These are phyloP conservation scores for Rhynchospora pubera DNA, from an alignment of 176 grass and related monocot genomes.

Conservation along the genomic window DNA sequence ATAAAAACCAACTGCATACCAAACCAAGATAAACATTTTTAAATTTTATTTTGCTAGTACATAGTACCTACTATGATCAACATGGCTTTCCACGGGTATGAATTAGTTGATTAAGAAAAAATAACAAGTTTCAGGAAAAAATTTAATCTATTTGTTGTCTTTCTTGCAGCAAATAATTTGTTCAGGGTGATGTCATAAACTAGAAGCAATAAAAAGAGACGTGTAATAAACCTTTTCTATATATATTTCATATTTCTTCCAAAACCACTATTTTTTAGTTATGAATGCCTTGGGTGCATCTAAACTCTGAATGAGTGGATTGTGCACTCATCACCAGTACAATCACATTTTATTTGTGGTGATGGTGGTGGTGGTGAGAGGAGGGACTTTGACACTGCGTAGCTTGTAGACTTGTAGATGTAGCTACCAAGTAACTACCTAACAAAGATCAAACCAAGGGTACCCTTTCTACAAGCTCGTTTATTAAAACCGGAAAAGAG, in stretches of 20 bases:
- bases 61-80: not conserved
- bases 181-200: not conserved
- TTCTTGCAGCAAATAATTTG: not conserved
- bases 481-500: not conserved
- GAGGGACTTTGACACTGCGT: not conserved
- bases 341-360: not conserved
- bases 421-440: not conserved
- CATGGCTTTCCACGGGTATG: not conserved
- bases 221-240: not conserved
- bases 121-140: not conserved
- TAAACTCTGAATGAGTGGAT: not conserved
- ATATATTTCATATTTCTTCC: not conserved
- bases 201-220: not conserved
- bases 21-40: not conserved
- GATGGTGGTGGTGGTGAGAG: too few relatives aligned
- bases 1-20: not conserved
- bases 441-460: not conserved
- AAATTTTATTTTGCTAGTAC: not conserved
- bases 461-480: not conserved
- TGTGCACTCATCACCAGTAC: not conserved
- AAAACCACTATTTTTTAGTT: slow-evolving; percentile 2
- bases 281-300: not conserved
- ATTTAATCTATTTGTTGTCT: not conserved
- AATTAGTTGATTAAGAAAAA: not conserved
- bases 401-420: too few relatives aligned